phyloP scores from a whole-genome alignment of 2,329 filamentous ascomycete species.

The Parascedosporium putredinis region DNA sequence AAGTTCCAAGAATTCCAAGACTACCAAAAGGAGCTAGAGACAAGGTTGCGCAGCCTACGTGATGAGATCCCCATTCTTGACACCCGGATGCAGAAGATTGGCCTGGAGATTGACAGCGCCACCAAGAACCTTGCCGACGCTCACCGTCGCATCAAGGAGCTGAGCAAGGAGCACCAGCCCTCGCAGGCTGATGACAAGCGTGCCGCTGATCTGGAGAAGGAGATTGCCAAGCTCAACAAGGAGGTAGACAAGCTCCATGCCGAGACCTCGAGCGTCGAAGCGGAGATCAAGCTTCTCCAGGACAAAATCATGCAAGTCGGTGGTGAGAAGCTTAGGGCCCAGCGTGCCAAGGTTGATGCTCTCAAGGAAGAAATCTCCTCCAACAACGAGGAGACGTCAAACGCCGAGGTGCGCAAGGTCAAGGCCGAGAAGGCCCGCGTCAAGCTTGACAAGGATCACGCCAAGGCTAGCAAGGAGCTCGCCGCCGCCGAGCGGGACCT shows the following conservation, averaged over 20 bases:
- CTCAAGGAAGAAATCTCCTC: constrained; percentile 77
- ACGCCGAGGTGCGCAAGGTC: constrained; percentile 74
- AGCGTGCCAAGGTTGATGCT: constrained; percentile 83
- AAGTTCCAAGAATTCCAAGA: constrained; percentile 79
- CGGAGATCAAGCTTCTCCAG: constrained; percentile 85
- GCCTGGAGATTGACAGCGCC: constrained; percentile 78
- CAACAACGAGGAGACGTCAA: constrained; percentile 71
- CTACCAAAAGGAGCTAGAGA: constrained; percentile 70
- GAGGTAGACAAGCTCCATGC: constrained; percentile 71
- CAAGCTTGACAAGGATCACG: constrained; percentile 77
- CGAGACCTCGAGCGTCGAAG: constrained; percentile 83
- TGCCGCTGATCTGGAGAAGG: constrained; percentile 62
- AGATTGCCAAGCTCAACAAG: constrained; percentile 61
- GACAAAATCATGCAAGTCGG: constrained; percentile 98
- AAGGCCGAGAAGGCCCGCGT: constrained; percentile 88
- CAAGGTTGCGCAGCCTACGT: constrained; percentile 58
- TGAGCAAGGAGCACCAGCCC: constrained; percentile 69
- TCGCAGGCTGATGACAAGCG: constrained; percentile 72
- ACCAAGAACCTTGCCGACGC: constrained; percentile 76
- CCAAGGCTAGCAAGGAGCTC: constrained; percentile 70
- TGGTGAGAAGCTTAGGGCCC: constrained; percentile 80
- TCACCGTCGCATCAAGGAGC: constrained; percentile 74
- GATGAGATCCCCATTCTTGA: constrained; percentile 76
- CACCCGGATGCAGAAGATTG: constrained; percentile 83
- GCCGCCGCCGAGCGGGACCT: constrained; percentile 61